Evolutionary conservation across 768 basidiomycete species (phyloP), one percentile per base, ranked within the genome.

Genomic region (Dentipellis fragilis): DNA sequence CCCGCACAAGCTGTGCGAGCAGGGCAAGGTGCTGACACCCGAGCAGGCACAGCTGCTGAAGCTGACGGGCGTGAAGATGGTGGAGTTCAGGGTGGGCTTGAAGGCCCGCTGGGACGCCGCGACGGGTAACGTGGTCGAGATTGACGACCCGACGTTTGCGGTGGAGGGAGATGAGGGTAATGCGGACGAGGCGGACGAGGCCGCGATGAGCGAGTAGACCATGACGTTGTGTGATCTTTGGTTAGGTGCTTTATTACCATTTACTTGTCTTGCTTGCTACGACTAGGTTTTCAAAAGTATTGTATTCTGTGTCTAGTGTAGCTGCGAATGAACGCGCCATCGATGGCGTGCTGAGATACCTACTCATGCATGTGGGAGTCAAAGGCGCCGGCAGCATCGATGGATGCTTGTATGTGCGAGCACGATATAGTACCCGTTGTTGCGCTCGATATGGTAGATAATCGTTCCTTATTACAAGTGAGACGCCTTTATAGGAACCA

Each of bases 11-110:
- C 72, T 99, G 51, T 98, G 95, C 70, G 81, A 84, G 62, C 72
- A 88, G 68, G 94, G 90, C 49, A 86, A 91, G 62, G 71, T 71
- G 53, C 73, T 99, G 59, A 86, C 87, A 3, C 69, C 80, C 54
- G 94, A 98, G 70, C 89, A 97, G 73, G 85, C 93, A 23, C 90
- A 97, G 70, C 72, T 98, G 48, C 73, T 99, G 59, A 97, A 98
- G 75, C 75, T 98, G 58, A 81, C 93, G 42, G 92, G 91, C 10
- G 80, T 93, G 64, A 85, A 82, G 71, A 87, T 94, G 87, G 93
- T 93, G 2, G 78, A 76, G 49, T 94, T 94, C 69, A 76, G 80
- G 58, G 83, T 92, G 21, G 77, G 75, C n/a, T 68, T 91, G 56
- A 76, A 81, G 54, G 79, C 82, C 45, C 73, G 84, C 56, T 93